Evolutionary conservation across 2,329 filamentous ascomycete genomes (phyloP), one percentile per base, ranked within the genome.

Genomic region (Cytospora paraplurivora): DNA sequence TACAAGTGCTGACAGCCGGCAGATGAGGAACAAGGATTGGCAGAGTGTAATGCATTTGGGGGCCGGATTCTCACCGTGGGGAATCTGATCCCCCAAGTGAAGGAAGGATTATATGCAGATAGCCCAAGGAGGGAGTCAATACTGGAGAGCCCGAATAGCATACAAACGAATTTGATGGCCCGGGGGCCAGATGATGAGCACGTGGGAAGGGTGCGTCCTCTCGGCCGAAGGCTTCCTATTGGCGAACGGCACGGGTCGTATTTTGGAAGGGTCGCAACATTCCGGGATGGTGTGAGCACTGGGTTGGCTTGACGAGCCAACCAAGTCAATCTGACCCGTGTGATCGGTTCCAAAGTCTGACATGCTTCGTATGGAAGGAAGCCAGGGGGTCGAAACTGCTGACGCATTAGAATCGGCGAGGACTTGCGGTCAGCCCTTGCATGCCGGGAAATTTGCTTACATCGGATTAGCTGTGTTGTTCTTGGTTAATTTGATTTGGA

Each of bases 171-270:
- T 27, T 27, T 27, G 63, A 60, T 49, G 54, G 60, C 51, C 55
- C 59, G 54, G 55, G 62, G 64, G 62, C 50, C 35, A 51, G 41
- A 33, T 56, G 64, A 53, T 33, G 33, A 60, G 38, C 58, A 53
- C 44, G 49, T 60, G 44, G 33, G 50, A 19, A 47, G 17, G 35
- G 53, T 27, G 44, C 53, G 55, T 57, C 32, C 38, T 33, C 32
- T 35, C 52, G 12, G 59, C 41, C 19, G 41, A 50, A 21, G 38
- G 50, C 56, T 56, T 56, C 53, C 37, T 35, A 58, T 65, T 63
- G 64, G 61, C 47, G 56, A 38, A 53, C 61, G 64, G 64, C 61
- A 63, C 64, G 64, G 64, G 64, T 66, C 64, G 61, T 66, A 57
- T 57, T 38, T 41, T 17, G 17, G 11, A 63, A 35, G 44, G 56